Conservation (phyloP, 2,329 filamentous ascomycete genomes). For the Cryphonectria naterciae region DNA sequence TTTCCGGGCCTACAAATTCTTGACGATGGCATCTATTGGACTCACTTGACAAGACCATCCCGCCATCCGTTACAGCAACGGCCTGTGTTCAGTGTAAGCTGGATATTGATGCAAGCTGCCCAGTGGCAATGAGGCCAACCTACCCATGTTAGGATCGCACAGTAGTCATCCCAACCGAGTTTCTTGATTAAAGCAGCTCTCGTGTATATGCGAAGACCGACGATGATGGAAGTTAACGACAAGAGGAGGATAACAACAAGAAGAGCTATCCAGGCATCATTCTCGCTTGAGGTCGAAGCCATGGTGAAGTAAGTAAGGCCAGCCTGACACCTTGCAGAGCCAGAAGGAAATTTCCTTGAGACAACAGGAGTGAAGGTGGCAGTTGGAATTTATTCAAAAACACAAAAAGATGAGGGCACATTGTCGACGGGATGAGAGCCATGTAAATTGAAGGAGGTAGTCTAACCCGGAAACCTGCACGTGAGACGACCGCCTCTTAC, state of each 20-base stretch:
- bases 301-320: constrained; percentile 18
- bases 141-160: constrained; percentile 45
- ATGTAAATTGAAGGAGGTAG: constrained; percentile 17
- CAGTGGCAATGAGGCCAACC: constrained; percentile 15
- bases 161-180: constrained; percentile 39
- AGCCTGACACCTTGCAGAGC: constrained; percentile 9
- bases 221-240: constrained; percentile 28
- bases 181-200: constrained; percentile 36
- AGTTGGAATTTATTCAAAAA: constrained; percentile 4
- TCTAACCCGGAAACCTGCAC: constrained; percentile 15
- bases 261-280: constrained; percentile 17
- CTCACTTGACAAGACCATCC: constrained; percentile 27
- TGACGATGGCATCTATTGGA: constrained; percentile 22
- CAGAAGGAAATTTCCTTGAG: not conserved
- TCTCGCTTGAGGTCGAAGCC: constrained; percentile 19
- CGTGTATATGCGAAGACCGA: constrained; percentile 40
- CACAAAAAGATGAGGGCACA: not conserved
- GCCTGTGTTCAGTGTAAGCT: constrained; percentile 13
- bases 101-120: not conserved
- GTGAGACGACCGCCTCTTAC: constrained; percentile 17
- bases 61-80: constrained; percentile 22
- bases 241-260: constrained; percentile 21
- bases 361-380: not conserved
- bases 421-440: constrained; percentile 6
- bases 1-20: not conserved